Conservation (phyloP, 2,329 filamentous ascomycete genomes). For the Stachybotrys elegans region DNA sequence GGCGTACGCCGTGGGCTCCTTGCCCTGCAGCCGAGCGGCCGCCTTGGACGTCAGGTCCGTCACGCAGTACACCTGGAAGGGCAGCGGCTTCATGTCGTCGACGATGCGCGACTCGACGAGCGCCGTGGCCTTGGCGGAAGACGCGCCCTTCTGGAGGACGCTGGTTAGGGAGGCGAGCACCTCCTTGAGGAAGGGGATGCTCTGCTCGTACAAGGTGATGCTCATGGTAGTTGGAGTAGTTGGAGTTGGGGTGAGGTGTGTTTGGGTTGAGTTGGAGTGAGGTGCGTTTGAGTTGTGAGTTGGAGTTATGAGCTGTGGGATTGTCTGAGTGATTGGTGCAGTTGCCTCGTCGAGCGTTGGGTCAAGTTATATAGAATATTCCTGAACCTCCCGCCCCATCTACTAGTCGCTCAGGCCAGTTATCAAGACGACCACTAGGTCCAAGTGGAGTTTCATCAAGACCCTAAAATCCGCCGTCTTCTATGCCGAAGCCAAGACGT, state of each 20-base stretch:
- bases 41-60: conserved; percentile 25
- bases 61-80: conserved; percentile 32
- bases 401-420: too few species aligned
- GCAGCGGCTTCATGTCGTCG: conserved; percentile 38
- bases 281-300: neutral
- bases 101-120: conserved; percentile 27
- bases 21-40: conserved; percentile 26
- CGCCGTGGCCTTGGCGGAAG: conserved; percentile 20
- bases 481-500: too few species aligned
- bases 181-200: conserved; percentile 24
- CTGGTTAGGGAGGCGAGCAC: conserved; percentile 23
- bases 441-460: too few species aligned
- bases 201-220: conserved; percentile 37
- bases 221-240: conserved; percentile 28
- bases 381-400: too few species aligned
- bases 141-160: conserved; percentile 27
- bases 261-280: neutral
- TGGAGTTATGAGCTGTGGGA: too few species aligned
- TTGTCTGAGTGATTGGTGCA: too few species aligned
- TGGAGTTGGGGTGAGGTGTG: neutral
- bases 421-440: too few species aligned
- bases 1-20: conserved; percentile 17
- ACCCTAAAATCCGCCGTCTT: too few species aligned
- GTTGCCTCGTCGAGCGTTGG: too few species aligned
- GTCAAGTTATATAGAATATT: too few species aligned